Base-by-base conservation (phyloP, 306 rosid genomes). In the Arachis hypogaea region DNA sequence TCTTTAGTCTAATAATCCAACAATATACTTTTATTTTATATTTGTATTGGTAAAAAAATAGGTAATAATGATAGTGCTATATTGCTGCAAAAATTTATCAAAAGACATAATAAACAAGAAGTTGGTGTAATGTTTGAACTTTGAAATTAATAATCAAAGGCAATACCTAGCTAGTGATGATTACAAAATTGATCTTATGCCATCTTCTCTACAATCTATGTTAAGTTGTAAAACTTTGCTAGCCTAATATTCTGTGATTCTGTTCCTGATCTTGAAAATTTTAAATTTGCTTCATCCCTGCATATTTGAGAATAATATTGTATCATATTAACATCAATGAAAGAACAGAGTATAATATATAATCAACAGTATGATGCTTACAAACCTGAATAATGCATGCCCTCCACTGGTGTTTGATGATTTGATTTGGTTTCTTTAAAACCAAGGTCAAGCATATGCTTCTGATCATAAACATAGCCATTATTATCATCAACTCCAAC, bases 251-350 rank as follows among this genome's bases (percentile, higher is more conserved):
- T 33, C 72, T 71, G 86, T 80, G 75, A 83, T 22, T 22, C 47
- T 77, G 73, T 61, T 80, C 90, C 51, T 72, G 84, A 49, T 84
- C 83, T 51, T 74, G 74, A 76, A 45, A 33, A 4, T 33, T 33
- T 1, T 71, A 59, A 60, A 44, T 66, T 66, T 5, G 70, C 75
- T 59, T 74, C 88, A 44, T 83, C 82, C 14, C 86, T 85, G 87
- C 90, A 82, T 61, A 72, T 52, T 46, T 59, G 54, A 75, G 59
- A 43, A 41, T 55, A 14, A 72, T 40, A 57, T 6, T 9, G 11
- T 18, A 51, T 36, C 38, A 16, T 11, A 55, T 75, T 7, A 76
- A 63, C 18, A 11, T 38, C 18, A 41, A 38, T 5, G 7, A n/a
- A 66, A 28, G 9, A n/a, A 33, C 16, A 57, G 16, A 29, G 29